A percentile compares a stretch with the other conserved stretches of the same genome.
Conservation (phyloP, 805 yeast species). For the Ogataea neopini region DNA sequence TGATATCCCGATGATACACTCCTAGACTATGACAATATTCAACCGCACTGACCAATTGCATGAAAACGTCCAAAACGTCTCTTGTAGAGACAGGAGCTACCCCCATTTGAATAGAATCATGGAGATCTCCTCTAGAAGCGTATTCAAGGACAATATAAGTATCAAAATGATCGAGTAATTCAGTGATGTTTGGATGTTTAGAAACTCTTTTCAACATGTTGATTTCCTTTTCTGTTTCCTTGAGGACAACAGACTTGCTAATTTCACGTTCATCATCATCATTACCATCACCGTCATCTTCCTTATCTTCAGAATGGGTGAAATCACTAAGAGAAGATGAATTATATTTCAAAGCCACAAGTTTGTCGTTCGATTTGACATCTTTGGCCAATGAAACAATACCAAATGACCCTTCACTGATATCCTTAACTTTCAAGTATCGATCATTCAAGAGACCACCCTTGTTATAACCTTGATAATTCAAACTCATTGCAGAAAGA, state of each 20-base stretch:
- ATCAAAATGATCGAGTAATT: slow-evolving; percentile 51
- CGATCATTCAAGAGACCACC: slow-evolving; percentile 56
- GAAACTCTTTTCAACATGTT: slow-evolving; percentile 65
- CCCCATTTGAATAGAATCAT: slow-evolving; percentile 70
- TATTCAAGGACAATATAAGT: slow-evolving; percentile 67
- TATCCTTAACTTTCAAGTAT: slow-evolving; percentile 68
- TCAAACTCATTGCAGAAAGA: slow-evolving; percentile 25
- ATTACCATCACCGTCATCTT: slow-evolving; percentile 1
- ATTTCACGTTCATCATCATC: slow-evolving; percentile 9
- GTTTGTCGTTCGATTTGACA: slow-evolving; percentile 40
- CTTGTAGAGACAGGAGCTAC: slow-evolving; percentile 61
- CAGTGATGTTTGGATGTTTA: slow-evolving; percentile 47
- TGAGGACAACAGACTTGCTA: slow-evolving; percentile 39
- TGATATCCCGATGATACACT: slow-evolving; percentile 57
- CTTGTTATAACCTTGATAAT: slow-evolving; percentile 31
- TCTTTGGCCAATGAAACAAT: slow-evolving; percentile 87
- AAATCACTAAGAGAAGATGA: slow-evolving; percentile 55
- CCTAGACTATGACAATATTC: slow-evolving; percentile 50
- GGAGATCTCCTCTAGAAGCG: slow-evolving; percentile 85
- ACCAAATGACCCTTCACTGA: slow-evolving; percentile 94
- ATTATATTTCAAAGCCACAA: slow-evolving; percentile 86
- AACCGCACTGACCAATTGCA: slow-evolving; percentile 50
- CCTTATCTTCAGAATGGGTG: slow-evolving; percentile 17
- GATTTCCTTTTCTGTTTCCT: slow-evolving; percentile 70
- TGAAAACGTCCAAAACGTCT: slow-evolving; percentile 55